Evolutionary conservation across 345 rosid genomes (phyloP), one percentile per base, ranked within the genome.

Genomic region (Gossypium longicalyx): DNA sequence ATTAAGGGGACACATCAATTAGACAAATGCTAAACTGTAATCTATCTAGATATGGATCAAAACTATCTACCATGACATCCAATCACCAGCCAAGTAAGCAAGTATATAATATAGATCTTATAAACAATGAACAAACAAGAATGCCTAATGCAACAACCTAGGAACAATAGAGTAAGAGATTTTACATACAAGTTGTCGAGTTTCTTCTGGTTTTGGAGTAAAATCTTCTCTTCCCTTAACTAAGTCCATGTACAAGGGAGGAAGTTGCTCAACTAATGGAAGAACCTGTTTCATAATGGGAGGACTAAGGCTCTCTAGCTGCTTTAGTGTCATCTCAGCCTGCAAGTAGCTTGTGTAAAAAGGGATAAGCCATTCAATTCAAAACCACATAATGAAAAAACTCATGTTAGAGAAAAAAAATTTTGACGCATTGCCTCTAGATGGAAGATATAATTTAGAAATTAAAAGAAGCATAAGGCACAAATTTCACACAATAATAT

Each of bases 281-380:
- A 95, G 85, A 79, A 86, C 95, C 83, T 95, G 99, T 88, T 91
- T 95, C 96, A 95, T 85, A 53, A 95, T 87, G 34, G 97, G 93
- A 76, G 98, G 99, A 62, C 97, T 89, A 71, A 93, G 89, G 80
- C 82, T 90, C 86, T 90, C 98, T 75, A 95, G 75, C 79, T 93
- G 97, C 87, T 93, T 95, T 72, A 91, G 62, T 13, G 99, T 93
- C 90, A 93, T 89, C 85, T 93, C 99, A 60, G 97, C 99, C 97
- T 95, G 91, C 81, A 84, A 73, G 66, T 49, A 77, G 16, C 71
- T 71, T 41, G 63, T 25, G 41, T 7, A 48, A 70, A 63, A 76
- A 29, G 43, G n/a, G 70, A 44, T 17, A 34, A 69, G 58, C 16
- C 38, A 45, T 20, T 41, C 34, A 2, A 5, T 71, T 11, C 10